Conservation (phyloP, 2,329 filamentous ascomycete species). For the Aschersonia sp. region DNA sequence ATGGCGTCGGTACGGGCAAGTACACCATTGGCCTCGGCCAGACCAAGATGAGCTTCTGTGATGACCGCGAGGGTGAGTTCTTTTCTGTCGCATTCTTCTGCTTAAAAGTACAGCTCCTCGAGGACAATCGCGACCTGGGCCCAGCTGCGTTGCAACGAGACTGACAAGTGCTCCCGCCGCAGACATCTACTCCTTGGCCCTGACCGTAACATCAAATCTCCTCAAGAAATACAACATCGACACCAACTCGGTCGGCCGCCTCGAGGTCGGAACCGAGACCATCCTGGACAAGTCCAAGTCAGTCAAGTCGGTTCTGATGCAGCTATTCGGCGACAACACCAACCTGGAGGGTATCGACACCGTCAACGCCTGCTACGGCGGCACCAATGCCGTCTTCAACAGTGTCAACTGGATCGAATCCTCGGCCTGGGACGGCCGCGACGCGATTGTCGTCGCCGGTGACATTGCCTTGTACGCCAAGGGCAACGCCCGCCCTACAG, state of each 20-base stretch:
- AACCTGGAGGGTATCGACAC: conserved; percentile 75
- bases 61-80: conserved; percentile 63
- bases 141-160: background rate
- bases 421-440: conserved; percentile 71
- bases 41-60: conserved; percentile 86
- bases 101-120: no score
- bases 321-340: conserved; percentile 71
- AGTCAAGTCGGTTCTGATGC: conserved; percentile 79
- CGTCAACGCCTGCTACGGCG: conserved; percentile 75
- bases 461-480: conserved; percentile 80
- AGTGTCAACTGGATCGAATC: conserved; percentile 75
- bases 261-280: conserved; percentile 79
- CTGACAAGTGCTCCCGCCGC: background rate
- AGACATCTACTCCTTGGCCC: conserved; percentile 81
- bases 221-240: conserved; percentile 76
- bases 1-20: conserved; percentile 69
- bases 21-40: conserved; percentile 86
- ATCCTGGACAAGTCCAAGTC: conserved; percentile 84
- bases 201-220: conserved; percentile 65
- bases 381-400: conserved; percentile 76
- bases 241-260: conserved; percentile 59
- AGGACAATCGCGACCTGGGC: no score
- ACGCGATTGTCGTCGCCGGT: conserved; percentile 66
- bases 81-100: background rate
- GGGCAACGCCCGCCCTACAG: conserved; percentile 67